phyloP scores from a whole-genome alignment of 2,329 filamentous ascomycete species.

The Aaosphaeria arxii region DNA sequence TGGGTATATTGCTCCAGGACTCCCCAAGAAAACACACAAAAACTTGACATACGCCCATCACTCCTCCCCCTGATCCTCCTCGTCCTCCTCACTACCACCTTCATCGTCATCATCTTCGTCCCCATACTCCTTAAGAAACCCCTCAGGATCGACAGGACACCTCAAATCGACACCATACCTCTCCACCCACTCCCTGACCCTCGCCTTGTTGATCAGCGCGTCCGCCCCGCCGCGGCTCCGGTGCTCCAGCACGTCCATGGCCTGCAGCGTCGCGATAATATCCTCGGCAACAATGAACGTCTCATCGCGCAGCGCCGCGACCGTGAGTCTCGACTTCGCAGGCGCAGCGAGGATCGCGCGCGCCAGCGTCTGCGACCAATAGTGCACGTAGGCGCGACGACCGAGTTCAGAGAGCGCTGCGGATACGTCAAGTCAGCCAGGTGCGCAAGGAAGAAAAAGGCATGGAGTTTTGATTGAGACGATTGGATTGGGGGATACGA shows the following conservation, averaged over 20 bases:
- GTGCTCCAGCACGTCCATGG: conserved; percentile 69
- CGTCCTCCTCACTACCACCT: conserved; percentile 3
- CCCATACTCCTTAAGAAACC: conserved; percentile 69
- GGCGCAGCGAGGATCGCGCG: conserved; percentile 55
- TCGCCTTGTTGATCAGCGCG: conserved; percentile 55
- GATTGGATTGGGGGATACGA: background rate
- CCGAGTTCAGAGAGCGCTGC: conserved; percentile 77
- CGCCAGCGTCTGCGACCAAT: conserved; percentile 82
- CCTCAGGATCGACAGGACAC: conserved; percentile 67
- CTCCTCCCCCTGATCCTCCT: background rate
- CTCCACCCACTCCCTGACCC: conserved; percentile 65
- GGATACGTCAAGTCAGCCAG: background rate
- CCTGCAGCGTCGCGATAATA: conserved; percentile 71
- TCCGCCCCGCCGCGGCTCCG: conserved; percentile 54
- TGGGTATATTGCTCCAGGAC: no score
- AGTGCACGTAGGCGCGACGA: conserved; percentile 75
- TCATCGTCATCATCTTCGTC: conserved; percentile 38
- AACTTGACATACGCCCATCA: no score
- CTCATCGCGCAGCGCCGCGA: conserved; percentile 68
- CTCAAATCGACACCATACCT: conserved; percentile 57
- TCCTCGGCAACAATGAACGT: conserved; percentile 88
- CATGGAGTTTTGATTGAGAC: background rate
- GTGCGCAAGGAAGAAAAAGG: background rate
- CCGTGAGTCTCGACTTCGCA: conserved; percentile 55
- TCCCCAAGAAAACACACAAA: no score